Percentiles rank a stretch among this genome's conserved stretches.
phyloP scores from a whole-genome alignment of 495 filamentous ascomycete genomes.

The Chaetomium fimeti region DNA sequence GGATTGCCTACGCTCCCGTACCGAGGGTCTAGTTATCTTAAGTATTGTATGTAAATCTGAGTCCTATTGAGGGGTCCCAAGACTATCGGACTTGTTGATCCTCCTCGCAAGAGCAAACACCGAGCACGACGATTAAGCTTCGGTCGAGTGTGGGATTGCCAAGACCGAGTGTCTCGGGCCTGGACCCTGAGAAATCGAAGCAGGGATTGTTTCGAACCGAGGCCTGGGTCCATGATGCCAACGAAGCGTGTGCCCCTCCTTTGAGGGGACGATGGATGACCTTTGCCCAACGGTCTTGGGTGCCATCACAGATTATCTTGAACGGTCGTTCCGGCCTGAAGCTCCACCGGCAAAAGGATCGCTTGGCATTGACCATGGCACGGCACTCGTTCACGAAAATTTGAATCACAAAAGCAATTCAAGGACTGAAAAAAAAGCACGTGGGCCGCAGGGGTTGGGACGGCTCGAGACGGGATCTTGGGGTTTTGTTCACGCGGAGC shows the following conservation, averaged over 20 bases:
- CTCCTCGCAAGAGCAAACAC: too few relatives aligned
- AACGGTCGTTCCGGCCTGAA: background rate
- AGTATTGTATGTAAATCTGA: too few relatives aligned
- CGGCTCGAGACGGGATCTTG: background rate
- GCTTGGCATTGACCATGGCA: background rate
- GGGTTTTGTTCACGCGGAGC: background rate
- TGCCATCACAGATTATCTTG: background rate
- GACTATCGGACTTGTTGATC: too few relatives aligned
- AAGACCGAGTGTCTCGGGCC: conserved; percentile 3
- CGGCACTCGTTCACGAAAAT: background rate
- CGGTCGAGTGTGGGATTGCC: background rate
- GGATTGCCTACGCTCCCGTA: too few relatives aligned
- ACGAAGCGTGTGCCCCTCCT: background rate
- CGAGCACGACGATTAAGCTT: background rate
- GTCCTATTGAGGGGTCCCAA: too few relatives aligned
- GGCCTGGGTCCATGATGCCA: background rate
- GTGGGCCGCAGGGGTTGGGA: background rate
- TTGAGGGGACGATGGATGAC: background rate
- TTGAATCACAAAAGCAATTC: background rate
- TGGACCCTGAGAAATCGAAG: conserved; percentile 8
- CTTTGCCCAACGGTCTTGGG: background rate
- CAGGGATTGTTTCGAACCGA: background rate
- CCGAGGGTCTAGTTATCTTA: too few relatives aligned
- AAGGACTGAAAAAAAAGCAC: background rate
- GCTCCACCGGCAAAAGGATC: background rate